Percentiles rank a stretch among this genome's conserved stretches.
Conservation (phyloP, 805 yeast genomes). For the Wickerhamomyces queroliae region DNA sequence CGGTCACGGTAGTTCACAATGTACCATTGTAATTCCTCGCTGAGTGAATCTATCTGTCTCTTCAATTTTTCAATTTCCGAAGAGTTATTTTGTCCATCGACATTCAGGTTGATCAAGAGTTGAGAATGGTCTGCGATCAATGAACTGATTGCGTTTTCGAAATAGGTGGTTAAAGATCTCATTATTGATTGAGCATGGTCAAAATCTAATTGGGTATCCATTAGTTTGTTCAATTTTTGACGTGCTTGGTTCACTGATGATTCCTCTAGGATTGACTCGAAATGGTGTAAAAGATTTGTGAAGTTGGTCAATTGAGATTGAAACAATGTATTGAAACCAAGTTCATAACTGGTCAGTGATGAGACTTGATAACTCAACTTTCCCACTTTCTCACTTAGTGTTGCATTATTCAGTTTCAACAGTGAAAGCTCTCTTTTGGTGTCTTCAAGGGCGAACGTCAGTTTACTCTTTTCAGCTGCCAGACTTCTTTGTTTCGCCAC, state of each 20-base stretch:
- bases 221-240: constrained; percentile 38
- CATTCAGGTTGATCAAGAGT: constrained; percentile 14
- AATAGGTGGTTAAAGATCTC: constrained; percentile 45
- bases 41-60: constrained; percentile 1
- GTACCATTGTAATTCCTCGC: constrained; percentile 15
- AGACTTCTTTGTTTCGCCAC: constrained; percentile 37
- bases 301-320: constrained; percentile 39
- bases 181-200: constrained; percentile 24
- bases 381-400: constrained; percentile 33
- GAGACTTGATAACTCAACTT: constrained; percentile 21
- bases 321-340: constrained; percentile 37
- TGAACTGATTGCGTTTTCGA: constrained; percentile 54
- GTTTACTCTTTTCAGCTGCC: constrained; percentile 37
- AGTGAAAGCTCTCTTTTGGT: constrained; percentile 31
- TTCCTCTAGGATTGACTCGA: constrained; percentile 52
- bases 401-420: constrained; percentile 30
- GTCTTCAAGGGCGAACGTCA: constrained; percentile 35
- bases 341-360: constrained; percentile 26
- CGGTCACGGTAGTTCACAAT: constrained; percentile 6
- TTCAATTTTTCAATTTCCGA: constrained; percentile 4
- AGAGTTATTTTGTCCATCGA: not conserved
- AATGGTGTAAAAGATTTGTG: constrained; percentile 41
- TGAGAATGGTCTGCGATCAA: constrained; percentile 50
- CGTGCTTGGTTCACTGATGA: constrained; percentile 55
- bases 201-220: constrained; percentile 23